Percentiles rank a stretch among this genome's conserved stretches.
phyloP scores from a whole-genome alignment of 257 asterid genomes.

The Knoxia roxburghii region DNA sequence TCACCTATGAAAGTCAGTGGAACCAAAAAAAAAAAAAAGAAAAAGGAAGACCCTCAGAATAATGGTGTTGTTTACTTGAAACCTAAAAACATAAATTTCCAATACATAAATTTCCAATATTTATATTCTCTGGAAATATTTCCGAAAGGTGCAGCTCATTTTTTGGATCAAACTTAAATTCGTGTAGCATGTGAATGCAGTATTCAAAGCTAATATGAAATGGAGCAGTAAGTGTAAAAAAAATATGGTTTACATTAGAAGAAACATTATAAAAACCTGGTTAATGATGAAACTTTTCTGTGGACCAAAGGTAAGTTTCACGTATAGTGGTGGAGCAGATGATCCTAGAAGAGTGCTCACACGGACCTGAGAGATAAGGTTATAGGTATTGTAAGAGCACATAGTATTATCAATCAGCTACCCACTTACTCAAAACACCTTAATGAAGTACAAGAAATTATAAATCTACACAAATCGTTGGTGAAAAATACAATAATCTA shows the following conservation, averaged over 20 bases:
- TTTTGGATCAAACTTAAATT: conserved; percentile 59
- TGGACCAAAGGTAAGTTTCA: conserved; percentile 69
- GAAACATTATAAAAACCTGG: conserved; percentile 63
- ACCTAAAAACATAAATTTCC: conserved; percentile 55
- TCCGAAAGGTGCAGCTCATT: conserved; percentile 63
- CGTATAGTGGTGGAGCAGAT: conserved; percentile 65
- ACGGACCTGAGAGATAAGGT: conserved; percentile 43
- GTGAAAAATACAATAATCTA: not conserved
- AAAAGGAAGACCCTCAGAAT: conserved; percentile 1
- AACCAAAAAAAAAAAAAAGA: conserved; percentile 2
- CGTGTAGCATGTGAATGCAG: conserved; percentile 45
- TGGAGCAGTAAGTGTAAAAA: too few species aligned
- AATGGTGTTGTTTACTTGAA: conserved; percentile 55
- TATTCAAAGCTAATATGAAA: not conserved
- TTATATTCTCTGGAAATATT: conserved; percentile 51
- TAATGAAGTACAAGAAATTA: not conserved
- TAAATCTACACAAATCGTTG: not conserved
- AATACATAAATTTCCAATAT: too few species aligned
- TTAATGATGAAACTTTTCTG: conserved; percentile 72
- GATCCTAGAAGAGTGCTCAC: conserved; percentile 82
- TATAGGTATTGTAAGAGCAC: not conserved
- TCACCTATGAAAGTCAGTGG: too few species aligned
- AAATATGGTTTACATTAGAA: conserved; percentile 6
- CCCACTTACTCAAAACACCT: not conserved
- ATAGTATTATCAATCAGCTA: not conserved